These are phyloP conservation scores for Aphanomyces astaci DNA, from an alignment of 352 stramenopile genomes.

Conservation along the genomic window DNA sequence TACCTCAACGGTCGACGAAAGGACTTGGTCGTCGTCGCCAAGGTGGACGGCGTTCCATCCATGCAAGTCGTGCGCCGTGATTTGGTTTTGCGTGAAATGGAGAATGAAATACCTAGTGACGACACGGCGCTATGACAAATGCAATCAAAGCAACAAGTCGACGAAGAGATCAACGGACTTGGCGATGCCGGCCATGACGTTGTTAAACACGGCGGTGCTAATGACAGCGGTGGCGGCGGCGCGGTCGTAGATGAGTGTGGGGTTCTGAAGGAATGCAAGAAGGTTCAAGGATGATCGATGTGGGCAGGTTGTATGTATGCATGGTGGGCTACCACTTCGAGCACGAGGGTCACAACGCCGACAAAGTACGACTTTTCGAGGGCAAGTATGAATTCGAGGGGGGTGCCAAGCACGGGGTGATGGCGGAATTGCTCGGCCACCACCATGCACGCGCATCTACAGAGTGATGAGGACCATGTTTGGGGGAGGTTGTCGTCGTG, in stretches of 20 bases:
- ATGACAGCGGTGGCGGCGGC: slow-evolving; percentile 8
- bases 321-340: slow-evolving; percentile 20
- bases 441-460: slow-evolving; percentile 7
- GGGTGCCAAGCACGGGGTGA: neutral
- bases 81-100: slow-evolving; percentile 15
- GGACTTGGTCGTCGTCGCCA: neutral
- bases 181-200: slow-evolving; percentile 8
- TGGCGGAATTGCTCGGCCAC: neutral
- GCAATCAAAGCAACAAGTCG: neutral
- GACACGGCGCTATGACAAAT: neutral
- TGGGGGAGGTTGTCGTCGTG: neutral
- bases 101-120: slow-evolving; percentile 21
- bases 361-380: slow-evolving; percentile 11
- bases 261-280: too few species aligned
- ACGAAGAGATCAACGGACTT: neutral
- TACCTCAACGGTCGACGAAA: too few species aligned
- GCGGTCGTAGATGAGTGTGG: slow-evolving; percentile 14
- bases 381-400: neutral
- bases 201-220: slow-evolving; percentile 16
- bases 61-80: slow-evolving; percentile 6
- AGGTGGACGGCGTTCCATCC: slow-evolving; percentile 5
- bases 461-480: neutral
- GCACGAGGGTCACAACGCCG: slow-evolving; percentile 1
- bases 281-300: too few species aligned
- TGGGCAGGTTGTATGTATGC: too few species aligned